phyloP scores from a whole-genome alignment of 257 asterid genomes.

The Euphrasia confusa region DNA sequence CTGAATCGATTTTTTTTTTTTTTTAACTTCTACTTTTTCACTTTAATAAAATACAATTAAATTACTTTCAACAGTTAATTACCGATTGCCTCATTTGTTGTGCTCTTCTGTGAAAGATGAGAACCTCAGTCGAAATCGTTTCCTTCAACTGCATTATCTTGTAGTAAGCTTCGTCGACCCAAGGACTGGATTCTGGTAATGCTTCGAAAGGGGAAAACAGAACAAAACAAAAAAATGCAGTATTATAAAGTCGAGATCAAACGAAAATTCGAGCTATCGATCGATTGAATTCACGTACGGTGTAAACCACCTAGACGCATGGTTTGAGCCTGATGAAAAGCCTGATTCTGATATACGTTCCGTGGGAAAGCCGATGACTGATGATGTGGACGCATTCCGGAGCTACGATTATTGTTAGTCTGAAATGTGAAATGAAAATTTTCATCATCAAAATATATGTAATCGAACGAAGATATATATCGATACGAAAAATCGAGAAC shows the following conservation, averaged over 20 bases:
- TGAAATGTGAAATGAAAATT: neutral
- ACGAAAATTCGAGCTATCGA: neutral
- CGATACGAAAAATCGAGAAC: neutral
- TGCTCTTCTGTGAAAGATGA: constrained; percentile 15
- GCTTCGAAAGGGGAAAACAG: constrained; percentile 16
- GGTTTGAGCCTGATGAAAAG: constrained; percentile 28
- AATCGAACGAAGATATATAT: no score
- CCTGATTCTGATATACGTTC: constrained; percentile 19
- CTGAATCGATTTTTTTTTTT: no score
- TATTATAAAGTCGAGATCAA: constrained; percentile 16
- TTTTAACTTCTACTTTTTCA: no score
- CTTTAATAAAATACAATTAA: no score
- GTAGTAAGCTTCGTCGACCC: constrained; percentile 30
- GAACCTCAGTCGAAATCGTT: constrained; percentile 20
- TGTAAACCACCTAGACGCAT: constrained; percentile 22
- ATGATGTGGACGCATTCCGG: constrained; percentile 28
- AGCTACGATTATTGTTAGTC: neutral
- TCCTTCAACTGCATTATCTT: constrained; percentile 32
- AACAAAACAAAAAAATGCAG: neutral
- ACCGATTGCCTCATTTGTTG: constrained; percentile 28
- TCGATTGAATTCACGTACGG: constrained; percentile 28
- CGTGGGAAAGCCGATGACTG: neutral
- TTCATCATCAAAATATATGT: no score
- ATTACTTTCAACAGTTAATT: no score
- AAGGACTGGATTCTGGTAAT: constrained; percentile 27